Evolutionary conservation across 441 rosid species (phyloP).

Genomic region (Pelargonium fulgidum): DNA sequence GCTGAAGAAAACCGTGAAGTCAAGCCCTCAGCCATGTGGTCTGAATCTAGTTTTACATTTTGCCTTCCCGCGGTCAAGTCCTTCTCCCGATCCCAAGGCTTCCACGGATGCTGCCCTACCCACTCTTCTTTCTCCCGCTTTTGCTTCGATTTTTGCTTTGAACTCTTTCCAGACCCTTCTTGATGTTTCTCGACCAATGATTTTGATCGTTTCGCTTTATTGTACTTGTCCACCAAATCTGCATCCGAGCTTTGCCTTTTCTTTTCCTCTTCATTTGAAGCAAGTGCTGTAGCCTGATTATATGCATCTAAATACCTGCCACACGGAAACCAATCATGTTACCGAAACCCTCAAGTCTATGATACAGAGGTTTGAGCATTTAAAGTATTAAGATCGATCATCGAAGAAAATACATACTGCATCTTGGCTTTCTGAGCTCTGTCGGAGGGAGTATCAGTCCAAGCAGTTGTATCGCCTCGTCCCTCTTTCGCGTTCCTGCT

Average conservation of each 20-base stretch:
- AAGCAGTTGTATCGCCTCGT: conserved; percentile 73
- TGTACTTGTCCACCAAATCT: conserved; percentile 79
- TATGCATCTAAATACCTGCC: conserved; percentile 81
- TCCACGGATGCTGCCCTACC: conserved; percentile 91
- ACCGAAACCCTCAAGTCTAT: background rate
- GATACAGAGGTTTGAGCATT: background rate
- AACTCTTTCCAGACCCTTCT: conserved; percentile 41
- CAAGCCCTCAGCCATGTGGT: conserved; percentile 61
- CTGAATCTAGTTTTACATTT: conserved; percentile 56
- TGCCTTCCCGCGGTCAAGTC: conserved; percentile 74
- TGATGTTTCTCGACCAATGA: conserved; percentile 73
- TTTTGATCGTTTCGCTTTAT: conserved; percentile 70
- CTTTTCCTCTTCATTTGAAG: conserved; percentile 56
- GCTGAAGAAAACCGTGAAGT: conserved; percentile 73
- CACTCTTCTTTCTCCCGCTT: conserved; percentile 59
- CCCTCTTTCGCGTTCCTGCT: conserved; percentile 65
- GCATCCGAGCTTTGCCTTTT: conserved; percentile 49
- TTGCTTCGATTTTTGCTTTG: conserved; percentile 58
- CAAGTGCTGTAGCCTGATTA: conserved; percentile 69
- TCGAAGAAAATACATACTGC: conserved; percentile 37
- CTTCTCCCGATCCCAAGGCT: conserved; percentile 95
- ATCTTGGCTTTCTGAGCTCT: conserved; percentile 83
- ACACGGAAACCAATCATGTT: conserved; percentile 8
- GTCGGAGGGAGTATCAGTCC: conserved; percentile 87
- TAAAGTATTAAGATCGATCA: background rate